Conservation (phyloP, 1,284 basidiomycete genomes). For the Cutaneotrichosporon cavernicola region DNA sequence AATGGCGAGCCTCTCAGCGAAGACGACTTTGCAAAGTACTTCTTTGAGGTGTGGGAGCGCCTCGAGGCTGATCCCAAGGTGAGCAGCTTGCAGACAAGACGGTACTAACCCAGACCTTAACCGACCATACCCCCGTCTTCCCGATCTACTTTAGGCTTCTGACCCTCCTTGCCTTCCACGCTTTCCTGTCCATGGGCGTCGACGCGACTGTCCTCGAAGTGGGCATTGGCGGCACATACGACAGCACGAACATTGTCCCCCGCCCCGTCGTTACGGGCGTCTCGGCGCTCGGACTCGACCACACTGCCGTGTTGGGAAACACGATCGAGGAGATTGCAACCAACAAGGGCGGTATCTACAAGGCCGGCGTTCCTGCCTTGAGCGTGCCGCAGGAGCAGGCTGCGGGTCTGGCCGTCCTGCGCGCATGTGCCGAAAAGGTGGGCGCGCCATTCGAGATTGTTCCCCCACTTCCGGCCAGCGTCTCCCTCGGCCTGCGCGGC, state of each 20-base stretch:
- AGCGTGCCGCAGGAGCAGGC: conserved; percentile 69
- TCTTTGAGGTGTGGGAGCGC: conserved; percentile 95
- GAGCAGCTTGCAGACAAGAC: conserved; percentile 22
- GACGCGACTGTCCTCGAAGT: conserved; percentile 95
- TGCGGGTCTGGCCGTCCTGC: conserved; percentile 68
- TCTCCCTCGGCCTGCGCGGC: conserved; percentile 75
- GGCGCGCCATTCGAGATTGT: conserved; percentile 56
- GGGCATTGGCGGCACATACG: conserved; percentile 90
- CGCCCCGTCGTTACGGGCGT: conserved; percentile 85
- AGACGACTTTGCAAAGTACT: conserved; percentile 81
- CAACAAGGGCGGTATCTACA: conserved; percentile 98
- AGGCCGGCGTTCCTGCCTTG: conserved; percentile 81
- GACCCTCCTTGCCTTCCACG: conserved; percentile 88
- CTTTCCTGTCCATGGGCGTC: conserved; percentile 70
- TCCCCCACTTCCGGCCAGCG: conserved; percentile 34
- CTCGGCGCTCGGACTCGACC: conserved; percentile 88
- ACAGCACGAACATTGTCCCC: conserved; percentile 95
- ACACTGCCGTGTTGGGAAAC: conserved; percentile 85
- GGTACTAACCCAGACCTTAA: conserved; percentile 40
- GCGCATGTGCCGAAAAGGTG: conserved; percentile 64
- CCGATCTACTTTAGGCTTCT: conserved; percentile 94
- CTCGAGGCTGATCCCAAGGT: conserved; percentile 70
- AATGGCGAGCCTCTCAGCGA: conserved; percentile 89
- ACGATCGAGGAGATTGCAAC: conserved; percentile 86
- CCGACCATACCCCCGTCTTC: conserved; percentile 60